These are phyloP conservation scores for Aciculosporium take DNA, from an alignment of 2,329 filamentous ascomycete species.

Conservation along the genomic window DNA sequence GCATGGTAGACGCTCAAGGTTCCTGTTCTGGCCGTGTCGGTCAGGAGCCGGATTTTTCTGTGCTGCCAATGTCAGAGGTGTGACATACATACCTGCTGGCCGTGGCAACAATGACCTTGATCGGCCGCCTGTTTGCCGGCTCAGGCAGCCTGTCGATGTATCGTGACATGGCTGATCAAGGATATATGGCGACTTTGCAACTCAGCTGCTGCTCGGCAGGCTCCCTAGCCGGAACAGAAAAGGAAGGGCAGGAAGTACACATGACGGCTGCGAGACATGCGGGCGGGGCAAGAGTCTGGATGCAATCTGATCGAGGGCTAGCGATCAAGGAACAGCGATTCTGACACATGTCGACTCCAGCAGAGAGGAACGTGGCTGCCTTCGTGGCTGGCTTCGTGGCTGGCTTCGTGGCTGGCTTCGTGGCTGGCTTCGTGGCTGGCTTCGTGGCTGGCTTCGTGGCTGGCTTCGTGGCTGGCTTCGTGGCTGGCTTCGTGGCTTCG, in stretches of 20 bases:
- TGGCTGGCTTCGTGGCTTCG: too few species aligned
- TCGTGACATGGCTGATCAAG: conserved; percentile 18
- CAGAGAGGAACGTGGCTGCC: too few species aligned
- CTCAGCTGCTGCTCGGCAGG: background rate
- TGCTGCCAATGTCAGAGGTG: background rate
- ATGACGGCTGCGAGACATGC: background rate
- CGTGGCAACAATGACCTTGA: conserved; percentile 23
- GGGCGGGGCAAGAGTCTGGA: background rate
- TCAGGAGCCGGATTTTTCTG: background rate
- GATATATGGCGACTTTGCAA: too few species aligned
- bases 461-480: too few species aligned
- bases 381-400: too few species aligned
- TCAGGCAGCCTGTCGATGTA: conserved; percentile 20
- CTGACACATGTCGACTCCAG: too few species aligned
- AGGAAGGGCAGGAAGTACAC: too few species aligned
- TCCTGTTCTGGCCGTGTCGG: conserved; percentile 15
- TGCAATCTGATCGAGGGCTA: too few species aligned
- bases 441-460: too few species aligned
- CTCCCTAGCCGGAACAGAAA: background rate
- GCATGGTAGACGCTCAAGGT: conserved; percentile 15
- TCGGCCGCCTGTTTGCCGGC: conserved; percentile 16
- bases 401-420: too few species aligned
- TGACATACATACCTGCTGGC: conserved; percentile 17
- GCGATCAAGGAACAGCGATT: too few species aligned
- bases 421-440: too few species aligned